Base-by-base conservation (phyloP, 192 early-diverging fungal genomes). In the Coemansia pectinata region DNA sequence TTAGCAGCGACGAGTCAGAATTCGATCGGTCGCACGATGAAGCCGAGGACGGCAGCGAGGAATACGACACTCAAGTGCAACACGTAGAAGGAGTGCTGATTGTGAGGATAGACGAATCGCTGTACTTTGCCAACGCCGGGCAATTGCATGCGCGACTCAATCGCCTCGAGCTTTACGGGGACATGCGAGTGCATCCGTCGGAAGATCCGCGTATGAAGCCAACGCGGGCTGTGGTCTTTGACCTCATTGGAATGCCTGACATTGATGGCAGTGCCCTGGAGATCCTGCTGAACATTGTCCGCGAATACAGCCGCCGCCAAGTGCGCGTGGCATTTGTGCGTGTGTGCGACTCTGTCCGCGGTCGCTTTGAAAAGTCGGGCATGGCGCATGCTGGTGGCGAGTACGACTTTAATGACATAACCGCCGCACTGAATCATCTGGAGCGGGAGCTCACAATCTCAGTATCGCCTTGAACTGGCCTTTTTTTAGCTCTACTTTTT, bases 51-150 rank as follows among this genome's bases (percentile, higher is more conserved):
- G 55, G 55, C 55, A 57, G 55, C 31, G 55, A 57, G 15, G 55
- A 57, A 15, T 57, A 72, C 50, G 65, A 62, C 14, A 77, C 88
- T 23, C 74, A 78, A 42, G 87, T 94, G 6, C 89, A 94, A 63
- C 89, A 91, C 31, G 83, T 96, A 25, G 90, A 94, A 60, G 95
- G 93, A 17, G 90, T 90, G 12, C 76, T 99, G 33, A 89, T 99
- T 66, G 88, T 99, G 48, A 88, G 91, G 38, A 87, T 99, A 19
- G 93, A 96, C 65, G 98, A 99, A 70, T 92, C 92, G 4, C 78
- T 99, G 52, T 98, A 94, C 76, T 99, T 99, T 87, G 96, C 96
- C 50, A 99, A 99, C 72, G 91, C 92, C 29, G 96, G 96, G 4
- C 96, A 98, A 83, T 85, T 99, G 48, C 95, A 95, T 78, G 98